These are phyloP conservation scores for Diddensiella caesifluorescens DNA, from an alignment of 805 yeast species.

Conservation along the genomic window DNA sequence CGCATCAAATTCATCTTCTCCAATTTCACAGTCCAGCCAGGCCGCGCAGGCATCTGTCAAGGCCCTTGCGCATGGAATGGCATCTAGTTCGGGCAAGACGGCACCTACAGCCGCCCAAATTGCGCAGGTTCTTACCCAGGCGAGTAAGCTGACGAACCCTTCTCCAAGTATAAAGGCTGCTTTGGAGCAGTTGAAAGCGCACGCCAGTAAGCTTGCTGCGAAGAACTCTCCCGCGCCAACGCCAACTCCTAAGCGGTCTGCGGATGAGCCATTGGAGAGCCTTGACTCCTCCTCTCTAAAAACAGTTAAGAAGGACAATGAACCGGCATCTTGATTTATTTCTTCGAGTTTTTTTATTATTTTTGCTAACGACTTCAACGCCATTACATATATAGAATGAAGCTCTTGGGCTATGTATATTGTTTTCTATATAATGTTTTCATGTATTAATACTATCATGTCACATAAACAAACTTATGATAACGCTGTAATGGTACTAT, in stretches of 20 bases:
- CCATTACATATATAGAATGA: constrained; percentile 2
- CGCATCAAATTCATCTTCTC: constrained; percentile 2
- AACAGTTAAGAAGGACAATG: constrained; percentile 10
- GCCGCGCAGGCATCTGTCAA: no score
- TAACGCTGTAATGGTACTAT: constrained; percentile 55
- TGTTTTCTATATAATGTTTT: constrained; percentile 1
- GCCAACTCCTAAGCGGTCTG: constrained; percentile 8
- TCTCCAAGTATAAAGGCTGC: constrained; percentile 32
- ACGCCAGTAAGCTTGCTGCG: constrained; percentile 21
- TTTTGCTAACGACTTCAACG: constrained; percentile 8
- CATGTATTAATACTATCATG: neutral
- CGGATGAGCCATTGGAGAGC: constrained; percentile 12
- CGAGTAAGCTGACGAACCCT: constrained; percentile 34
- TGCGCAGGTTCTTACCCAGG: constrained; percentile 33
- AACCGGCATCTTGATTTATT: no score
- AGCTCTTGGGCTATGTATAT: constrained; percentile 5
- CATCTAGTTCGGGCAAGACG: constrained; percentile 16
- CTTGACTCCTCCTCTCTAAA: constrained; percentile 11
- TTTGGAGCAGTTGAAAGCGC: constrained; percentile 32
- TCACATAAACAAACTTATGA: constrained; percentile 8
- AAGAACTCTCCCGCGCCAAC: neutral
- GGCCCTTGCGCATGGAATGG: constrained; percentile 1
- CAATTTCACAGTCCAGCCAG: no score
- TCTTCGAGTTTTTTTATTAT: neutral
- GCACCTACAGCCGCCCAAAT: constrained; percentile 29